Percentiles rank a stretch among this genome's conserved stretches.
Evolutionary conservation across 192 early-diverging fungal genomes (phyloP).

Genomic region (Coemansia sp.): DNA sequence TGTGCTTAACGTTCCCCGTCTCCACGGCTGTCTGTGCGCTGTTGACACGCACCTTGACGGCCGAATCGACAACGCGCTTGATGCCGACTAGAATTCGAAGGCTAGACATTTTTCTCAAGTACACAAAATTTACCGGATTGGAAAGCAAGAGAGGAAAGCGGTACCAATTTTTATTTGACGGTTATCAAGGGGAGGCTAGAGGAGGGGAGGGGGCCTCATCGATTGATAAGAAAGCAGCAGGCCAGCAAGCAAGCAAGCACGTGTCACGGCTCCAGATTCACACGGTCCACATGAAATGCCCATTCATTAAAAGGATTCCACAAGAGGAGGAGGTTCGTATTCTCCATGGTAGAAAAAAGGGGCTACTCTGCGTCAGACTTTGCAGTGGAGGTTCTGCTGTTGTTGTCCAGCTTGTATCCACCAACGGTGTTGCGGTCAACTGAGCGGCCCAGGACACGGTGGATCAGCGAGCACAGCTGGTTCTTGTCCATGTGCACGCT

Average conservation of each 20-base stretch:
- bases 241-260: background rate
- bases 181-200: background rate
- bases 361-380: background rate
- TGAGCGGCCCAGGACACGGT: slow-evolving; percentile 47
- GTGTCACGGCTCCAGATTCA: background rate
- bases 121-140: background rate
- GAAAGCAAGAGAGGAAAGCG: background rate
- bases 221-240: background rate
- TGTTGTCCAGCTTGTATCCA: slow-evolving; percentile 38
- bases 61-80: slow-evolving; percentile 98
- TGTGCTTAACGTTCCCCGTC: slow-evolving; percentile 91
- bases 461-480: slow-evolving; percentile 61
- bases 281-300: background rate
- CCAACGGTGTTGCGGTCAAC: slow-evolving; percentile 23
- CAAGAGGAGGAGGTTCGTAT: no score
- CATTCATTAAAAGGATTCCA: no score
- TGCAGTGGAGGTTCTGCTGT: slow-evolving; percentile 15
- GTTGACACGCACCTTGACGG: slow-evolving; percentile 97
- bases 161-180: background rate
- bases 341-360: background rate
- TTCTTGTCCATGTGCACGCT: slow-evolving; percentile 74
- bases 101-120: slow-evolving; percentile 31
- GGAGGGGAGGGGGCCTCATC: background rate
- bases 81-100: slow-evolving; percentile 86
- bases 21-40: slow-evolving; percentile 85